Evolutionary conservation across 2,329 filamentous ascomycete species (phyloP), one percentile per base, ranked within the genome.

Genomic region (Fonsecaea erecta): DNA sequence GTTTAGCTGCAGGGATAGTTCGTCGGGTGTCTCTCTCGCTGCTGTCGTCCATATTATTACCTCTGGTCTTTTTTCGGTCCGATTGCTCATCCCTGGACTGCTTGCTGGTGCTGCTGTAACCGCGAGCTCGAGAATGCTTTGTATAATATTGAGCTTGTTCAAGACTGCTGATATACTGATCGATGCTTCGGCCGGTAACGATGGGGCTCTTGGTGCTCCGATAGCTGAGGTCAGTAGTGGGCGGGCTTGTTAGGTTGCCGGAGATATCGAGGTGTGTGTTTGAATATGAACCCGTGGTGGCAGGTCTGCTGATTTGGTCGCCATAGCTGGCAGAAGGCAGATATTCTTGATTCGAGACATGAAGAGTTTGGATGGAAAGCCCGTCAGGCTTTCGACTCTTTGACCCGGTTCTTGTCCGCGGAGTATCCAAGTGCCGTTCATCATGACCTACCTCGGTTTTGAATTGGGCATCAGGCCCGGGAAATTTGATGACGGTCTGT

Each of bases 151-250:
- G 87, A 9, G 92, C 91, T 57, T 92, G 86, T 35, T 96, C 92
- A 1, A 97, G 79, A 74, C 92, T 95, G 77, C 88, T 92, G 69
- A 96, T 93, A 74, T 95, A 96, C 68, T 93, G 88, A 71, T 96
- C 91, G 37, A 92, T 85, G 69, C 87, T 91, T 67, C 88, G 85
- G 46, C 83, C 84, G 71, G 86, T 88, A 11, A 84, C 80, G 66
- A 84, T 86, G 51, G 85, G 80, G 71, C 86, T 88, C 60, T 83
- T 79, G 43, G 75, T 81, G 43, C 65, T 56, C 55, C 76, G 80
- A 62, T 82, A 83, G 60, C 87, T 80, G 46, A 78, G 73, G 16
- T 75, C 71, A 1, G 78, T 79, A 2, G 76, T 77, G 34, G 77
- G 74, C 1, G 75, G 75, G 81, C 68, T 71, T 16, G 66, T 64